Percentiles rank a stretch among this genome's conserved stretches.
These are phyloP conservation scores for Dalbergia cochinchinensis DNA, from an alignment of 306 rosid species.

Conservation along the genomic window DNA sequence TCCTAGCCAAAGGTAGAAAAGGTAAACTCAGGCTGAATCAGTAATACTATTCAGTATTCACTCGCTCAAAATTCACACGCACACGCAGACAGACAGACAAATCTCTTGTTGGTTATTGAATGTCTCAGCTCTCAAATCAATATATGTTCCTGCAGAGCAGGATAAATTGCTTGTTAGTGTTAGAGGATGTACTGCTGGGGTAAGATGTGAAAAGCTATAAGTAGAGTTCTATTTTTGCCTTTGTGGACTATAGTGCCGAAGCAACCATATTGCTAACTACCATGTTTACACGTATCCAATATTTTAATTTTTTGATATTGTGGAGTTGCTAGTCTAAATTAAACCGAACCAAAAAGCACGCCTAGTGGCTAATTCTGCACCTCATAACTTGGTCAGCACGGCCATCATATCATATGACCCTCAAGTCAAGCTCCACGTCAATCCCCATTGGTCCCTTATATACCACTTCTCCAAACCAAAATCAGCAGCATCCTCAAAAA, in stretches of 20 bases:
- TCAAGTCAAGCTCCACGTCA: slow-evolving; percentile 43
- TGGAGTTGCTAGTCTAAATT: slow-evolving; percentile 37
- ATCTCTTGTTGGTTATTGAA: neutral
- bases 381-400: slow-evolving; percentile 51
- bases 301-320: slow-evolving; percentile 6
- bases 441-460: slow-evolving; percentile 30
- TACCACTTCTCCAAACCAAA: slow-evolving; percentile 34
- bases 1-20: neutral
- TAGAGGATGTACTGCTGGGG: neutral
- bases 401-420: slow-evolving; percentile 50
- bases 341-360: slow-evolving; percentile 46
- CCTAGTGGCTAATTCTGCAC: slow-evolving; percentile 34
- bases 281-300: slow-evolving; percentile 23
- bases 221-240: slow-evolving; percentile 24
- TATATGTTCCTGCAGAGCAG: slow-evolving; percentile 1
- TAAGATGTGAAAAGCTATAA: slow-evolving; percentile 1
- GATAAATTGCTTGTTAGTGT: slow-evolving; percentile 7
- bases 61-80: neutral
- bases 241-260: neutral
- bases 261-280: slow-evolving; percentile 21
- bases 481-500: slow-evolving; percentile 36
- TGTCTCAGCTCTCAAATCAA: slow-evolving; percentile 2
- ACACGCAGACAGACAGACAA: neutral
- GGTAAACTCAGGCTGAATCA: neutral
- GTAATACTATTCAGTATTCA: neutral